Percentiles rank a stretch among this genome's conserved stretches.
Evolutionary conservation across 495 filamentous ascomycete species (phyloP).

Genomic region (Hypoxylon cercidicola): DNA sequence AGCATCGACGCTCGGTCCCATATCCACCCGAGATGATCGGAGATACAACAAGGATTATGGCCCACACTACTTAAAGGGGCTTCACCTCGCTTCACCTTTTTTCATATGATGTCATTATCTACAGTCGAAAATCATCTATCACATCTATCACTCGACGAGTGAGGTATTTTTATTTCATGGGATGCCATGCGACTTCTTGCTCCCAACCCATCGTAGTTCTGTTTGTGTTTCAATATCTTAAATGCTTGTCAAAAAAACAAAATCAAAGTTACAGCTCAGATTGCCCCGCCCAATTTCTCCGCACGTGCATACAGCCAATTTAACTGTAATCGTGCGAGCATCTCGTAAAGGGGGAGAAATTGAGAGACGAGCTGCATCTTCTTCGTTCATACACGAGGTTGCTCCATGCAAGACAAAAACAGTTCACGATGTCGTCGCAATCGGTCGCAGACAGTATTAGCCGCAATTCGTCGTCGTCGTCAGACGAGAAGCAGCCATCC

Average conservation of each 20-base stretch:
- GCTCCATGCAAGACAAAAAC: neutral
- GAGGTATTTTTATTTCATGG: constrained; percentile 21
- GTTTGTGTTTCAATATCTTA: neutral
- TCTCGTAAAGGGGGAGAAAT: no score
- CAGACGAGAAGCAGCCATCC: constrained; percentile 24
- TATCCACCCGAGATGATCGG: constrained; percentile 28
- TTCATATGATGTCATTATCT: constrained; percentile 37
- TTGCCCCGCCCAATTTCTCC: constrained; percentile 21
- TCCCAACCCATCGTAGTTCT: neutral
- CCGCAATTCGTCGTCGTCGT: constrained; percentile 1
- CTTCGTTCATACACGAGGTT: neutral
- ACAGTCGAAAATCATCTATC: neutral
- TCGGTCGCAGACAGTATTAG: constrained; percentile 7
- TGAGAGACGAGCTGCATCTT: no score
- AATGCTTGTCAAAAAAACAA: constrained; percentile 17
- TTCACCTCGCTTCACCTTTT: constrained; percentile 10
- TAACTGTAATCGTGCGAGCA: no score
- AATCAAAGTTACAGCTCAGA: constrained; percentile 13
- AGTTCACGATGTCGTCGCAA: constrained; percentile 13
- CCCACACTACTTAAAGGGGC: constrained; percentile 23
- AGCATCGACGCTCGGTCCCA: constrained; percentile 7
- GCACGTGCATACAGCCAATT: neutral
- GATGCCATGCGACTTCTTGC: constrained; percentile 9
- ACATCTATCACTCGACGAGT: constrained; percentile 2
- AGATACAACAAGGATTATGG: constrained; percentile 29